These are phyloP conservation scores for Sideroxylon spinosum DNA, from an alignment of 179 eudicot genomes.

Conservation along the genomic window DNA sequence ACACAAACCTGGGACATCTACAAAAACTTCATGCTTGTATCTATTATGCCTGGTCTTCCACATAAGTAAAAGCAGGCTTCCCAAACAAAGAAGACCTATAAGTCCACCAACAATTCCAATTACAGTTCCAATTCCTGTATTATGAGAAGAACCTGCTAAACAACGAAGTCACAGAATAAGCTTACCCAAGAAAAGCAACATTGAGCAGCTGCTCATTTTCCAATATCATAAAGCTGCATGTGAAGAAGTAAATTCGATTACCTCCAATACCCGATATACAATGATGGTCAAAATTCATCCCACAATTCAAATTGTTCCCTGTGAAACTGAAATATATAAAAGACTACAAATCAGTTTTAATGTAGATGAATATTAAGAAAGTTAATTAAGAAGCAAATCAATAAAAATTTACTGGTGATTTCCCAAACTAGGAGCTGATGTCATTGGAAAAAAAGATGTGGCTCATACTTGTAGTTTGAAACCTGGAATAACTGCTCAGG, in stretches of 20 bases:
- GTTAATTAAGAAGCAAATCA: neutral
- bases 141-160: slow-evolving; percentile 53
- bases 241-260: slow-evolving; percentile 7
- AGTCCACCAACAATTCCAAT: slow-evolving; percentile 60
- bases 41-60: slow-evolving; percentile 56
- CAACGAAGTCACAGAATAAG: slow-evolving; percentile 8
- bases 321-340: slow-evolving; percentile 58
- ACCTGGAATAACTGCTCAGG: slow-evolving; percentile 57
- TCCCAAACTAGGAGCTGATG: neutral
- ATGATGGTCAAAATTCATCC: slow-evolving; percentile 32
- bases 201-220: neutral
- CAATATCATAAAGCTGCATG: neutral
- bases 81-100: slow-evolving; percentile 47
- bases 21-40: slow-evolving; percentile 67
- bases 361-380: neutral
- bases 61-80: slow-evolving; percentile 39
- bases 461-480: slow-evolving; percentile 65
- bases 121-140: slow-evolving; percentile 48
- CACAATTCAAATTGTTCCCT: slow-evolving; percentile 71
- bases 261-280: slow-evolving; percentile 54
- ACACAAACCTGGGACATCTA: slow-evolving; percentile 45
- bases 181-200: neutral
- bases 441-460: slow-evolving; percentile 2
- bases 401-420: neutral
- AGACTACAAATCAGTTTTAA: slow-evolving; percentile 12